These are phyloP conservation scores for Ceratocystis variospora DNA, from an alignment of 2,329 filamentous ascomycete species.

Conservation along the genomic window DNA sequence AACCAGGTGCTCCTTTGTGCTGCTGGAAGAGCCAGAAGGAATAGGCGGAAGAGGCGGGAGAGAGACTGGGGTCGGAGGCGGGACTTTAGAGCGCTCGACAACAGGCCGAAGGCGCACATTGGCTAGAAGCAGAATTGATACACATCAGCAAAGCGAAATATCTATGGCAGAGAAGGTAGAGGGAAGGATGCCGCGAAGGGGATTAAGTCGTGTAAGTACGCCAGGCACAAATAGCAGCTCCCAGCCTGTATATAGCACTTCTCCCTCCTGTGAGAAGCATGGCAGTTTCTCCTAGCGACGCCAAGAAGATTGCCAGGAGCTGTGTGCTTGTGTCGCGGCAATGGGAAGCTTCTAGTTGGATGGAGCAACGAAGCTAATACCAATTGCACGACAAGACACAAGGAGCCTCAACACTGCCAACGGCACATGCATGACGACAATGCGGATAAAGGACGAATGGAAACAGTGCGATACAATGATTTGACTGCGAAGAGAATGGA, in stretches of 20 bases:
- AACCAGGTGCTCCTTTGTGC: constrained; percentile 31
- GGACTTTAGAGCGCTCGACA: constrained; percentile 38
- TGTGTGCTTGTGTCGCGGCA: neutral
- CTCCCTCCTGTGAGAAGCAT: neutral
- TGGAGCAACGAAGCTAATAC: neutral
- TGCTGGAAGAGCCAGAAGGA: constrained; percentile 23
- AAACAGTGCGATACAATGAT: neutral
- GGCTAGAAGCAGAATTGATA: constrained; percentile 4
- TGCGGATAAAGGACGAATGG: neutral
- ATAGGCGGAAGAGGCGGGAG: constrained; percentile 29
- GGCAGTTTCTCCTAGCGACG: neutral
- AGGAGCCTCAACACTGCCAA: neutral
- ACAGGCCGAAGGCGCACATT: constrained; percentile 21
- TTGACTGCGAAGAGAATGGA: neutral
- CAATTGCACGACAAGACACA: neutral
- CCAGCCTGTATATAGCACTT: too few relatives aligned
- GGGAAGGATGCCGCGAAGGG: neutral
- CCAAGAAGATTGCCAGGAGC: neutral
- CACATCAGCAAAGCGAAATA: neutral
- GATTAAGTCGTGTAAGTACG: too few relatives aligned
- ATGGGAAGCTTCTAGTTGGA: neutral
- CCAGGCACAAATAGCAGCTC: too few relatives aligned
- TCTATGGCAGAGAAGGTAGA: neutral
- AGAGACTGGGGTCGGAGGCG: constrained; percentile 41
- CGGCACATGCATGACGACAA: neutral